Percentiles rank a stretch among this genome's conserved stretches.
phyloP scores from a whole-genome alignment of 108 stramenopile genomes.

The Cyclotella atomus region DNA sequence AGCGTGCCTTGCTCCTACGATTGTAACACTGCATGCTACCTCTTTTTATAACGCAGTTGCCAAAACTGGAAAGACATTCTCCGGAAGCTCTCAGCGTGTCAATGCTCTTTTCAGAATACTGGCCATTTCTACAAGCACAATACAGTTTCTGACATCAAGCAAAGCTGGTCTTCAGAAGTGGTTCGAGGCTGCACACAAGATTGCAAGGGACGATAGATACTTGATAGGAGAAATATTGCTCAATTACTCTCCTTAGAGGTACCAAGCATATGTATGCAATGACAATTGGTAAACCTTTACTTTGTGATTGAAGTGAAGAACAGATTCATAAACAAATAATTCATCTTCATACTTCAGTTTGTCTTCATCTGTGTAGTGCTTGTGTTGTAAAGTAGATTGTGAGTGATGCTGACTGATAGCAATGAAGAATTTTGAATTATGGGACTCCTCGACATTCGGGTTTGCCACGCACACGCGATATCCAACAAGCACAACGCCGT shows the following conservation, averaged over 20 bases:
- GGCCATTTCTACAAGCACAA: constrained; percentile 37
- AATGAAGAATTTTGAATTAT: no score
- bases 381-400: no score
- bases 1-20: constrained; percentile 51
- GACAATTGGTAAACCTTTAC: no score
- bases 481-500: no score
- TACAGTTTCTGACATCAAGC: constrained; percentile 45
- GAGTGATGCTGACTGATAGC: no score
- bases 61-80: neutral
- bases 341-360: no score
- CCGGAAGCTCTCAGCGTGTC: constrained; percentile 15
- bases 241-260: constrained; percentile 69
- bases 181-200: constrained; percentile 79
- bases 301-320: no score
- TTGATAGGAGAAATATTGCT: constrained; percentile 77
- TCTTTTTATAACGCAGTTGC: constrained; percentile 15
- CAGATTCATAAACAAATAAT: no score
- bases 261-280: no score
- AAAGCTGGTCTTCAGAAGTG: constrained; percentile 49
- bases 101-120: constrained; percentile 48
- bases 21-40: constrained; percentile 8
- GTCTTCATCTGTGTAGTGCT: no score
- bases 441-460: no score
- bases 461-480: no score
- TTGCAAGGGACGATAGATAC: constrained; percentile 87